Percentiles rank a stretch among this genome's conserved stretches.
These are phyloP conservation scores for Epichloe amarillans DNA, from an alignment of 2,329 filamentous ascomycete genomes.

Conservation along the genomic window DNA sequence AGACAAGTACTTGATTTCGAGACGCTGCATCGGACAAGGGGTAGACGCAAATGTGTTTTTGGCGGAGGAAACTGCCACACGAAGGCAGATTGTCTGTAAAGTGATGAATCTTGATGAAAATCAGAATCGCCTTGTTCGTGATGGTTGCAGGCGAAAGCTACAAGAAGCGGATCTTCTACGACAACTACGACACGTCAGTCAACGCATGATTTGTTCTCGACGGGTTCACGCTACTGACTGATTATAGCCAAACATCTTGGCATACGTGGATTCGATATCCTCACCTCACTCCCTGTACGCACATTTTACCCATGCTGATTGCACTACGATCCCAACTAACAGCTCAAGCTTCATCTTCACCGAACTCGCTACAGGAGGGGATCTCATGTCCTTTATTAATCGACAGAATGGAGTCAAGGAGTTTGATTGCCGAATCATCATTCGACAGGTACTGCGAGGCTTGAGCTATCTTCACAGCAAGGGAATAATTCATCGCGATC, in stretches of 20 bases:
- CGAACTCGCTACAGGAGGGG: constrained; percentile 41
- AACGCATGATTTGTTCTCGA: neutral
- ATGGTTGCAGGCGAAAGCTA: constrained; percentile 24
- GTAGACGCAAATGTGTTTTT: constrained; percentile 24
- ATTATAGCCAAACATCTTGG: constrained; percentile 39
- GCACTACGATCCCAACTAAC: constrained; percentile 1
- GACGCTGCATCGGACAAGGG: constrained; percentile 24
- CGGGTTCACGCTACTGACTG: constrained; percentile 7
- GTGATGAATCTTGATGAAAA: constrained; percentile 36
- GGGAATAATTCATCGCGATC: constrained; percentile 37
- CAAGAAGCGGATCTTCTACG: constrained; percentile 40
- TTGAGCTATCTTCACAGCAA: constrained; percentile 35
- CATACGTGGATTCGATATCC: constrained; percentile 36
- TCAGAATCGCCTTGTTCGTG: constrained; percentile 12
- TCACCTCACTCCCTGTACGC: constrained; percentile 34
- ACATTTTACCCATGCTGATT: neutral
- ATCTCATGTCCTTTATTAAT: constrained; percentile 35
- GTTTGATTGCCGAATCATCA: constrained; percentile 29
- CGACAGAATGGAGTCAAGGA: constrained; percentile 21
- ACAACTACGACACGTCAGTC: constrained; percentile 38
- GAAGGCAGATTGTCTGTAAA: constrained; percentile 56
- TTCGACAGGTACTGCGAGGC: constrained; percentile 33
- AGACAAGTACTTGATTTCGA: constrained; percentile 20
- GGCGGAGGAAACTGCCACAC: constrained; percentile 32
- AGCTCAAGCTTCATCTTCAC: constrained; percentile 37